Evolutionary conservation across 768 basidiomycete species (phyloP), one percentile per base, ranked within the genome.

Genomic region (Lactarius hengduanensis): DNA sequence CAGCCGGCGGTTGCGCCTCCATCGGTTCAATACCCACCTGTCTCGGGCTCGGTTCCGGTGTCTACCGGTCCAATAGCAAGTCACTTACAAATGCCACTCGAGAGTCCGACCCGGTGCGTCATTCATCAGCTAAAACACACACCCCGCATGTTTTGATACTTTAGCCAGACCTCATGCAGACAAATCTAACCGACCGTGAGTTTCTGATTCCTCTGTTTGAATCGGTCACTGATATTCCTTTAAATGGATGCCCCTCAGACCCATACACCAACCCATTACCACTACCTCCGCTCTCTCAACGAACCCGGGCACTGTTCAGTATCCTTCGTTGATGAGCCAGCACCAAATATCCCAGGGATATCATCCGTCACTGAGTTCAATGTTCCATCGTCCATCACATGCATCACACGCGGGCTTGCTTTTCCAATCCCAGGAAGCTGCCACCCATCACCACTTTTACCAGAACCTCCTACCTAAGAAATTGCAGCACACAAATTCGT

Each of bases 301-400:
- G 6, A 79, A 81, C 41, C 76, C 80, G 20, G 77, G 78, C 18
- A 72, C 78, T 22, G 76, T 88, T 62, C 80, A 80, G 40, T 90
- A 90, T 71, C 90, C 90, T 1, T 79, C 84, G 18, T 82, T 92
- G 40, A 93, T 93, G 91, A 86, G 87, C 1, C 83, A 84, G 63
- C 92, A 93, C 65, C 91, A 93, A 75, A 82, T 85, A 63, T 81
- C 77, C 59, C 91, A 93, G 72, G 91, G 91, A 45, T 93, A 93
- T 72, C 82, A 82, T 30, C 91, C 91, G 1, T 91, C 89, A 6
- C 75, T 87, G n/a, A 83, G 84, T 62, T 91, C 89, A 28, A 92
- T 91, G 88, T 91, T 91, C 28, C 66, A 74, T 13, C 73, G 66
- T 69, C 20, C 70, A 69, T 34, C 70, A 62, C 40, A 53, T 54